phyloP scores from a whole-genome alignment of 1,284 basidiomycete genomes.

The Vanrija pseudolonga region DNA sequence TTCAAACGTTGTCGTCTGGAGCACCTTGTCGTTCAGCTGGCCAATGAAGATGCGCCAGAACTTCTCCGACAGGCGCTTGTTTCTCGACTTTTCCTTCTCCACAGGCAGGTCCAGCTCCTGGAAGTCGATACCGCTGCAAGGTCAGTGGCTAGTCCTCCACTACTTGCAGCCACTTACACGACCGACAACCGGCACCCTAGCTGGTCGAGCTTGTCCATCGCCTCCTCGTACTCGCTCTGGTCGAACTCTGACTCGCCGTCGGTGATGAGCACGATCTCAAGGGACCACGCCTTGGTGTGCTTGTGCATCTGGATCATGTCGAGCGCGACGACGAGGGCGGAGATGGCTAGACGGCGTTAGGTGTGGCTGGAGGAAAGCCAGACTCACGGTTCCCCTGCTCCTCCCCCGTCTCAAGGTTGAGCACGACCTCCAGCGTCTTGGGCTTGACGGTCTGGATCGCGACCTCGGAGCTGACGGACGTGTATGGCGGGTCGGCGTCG shows the following conservation, averaged over 20 bases:
- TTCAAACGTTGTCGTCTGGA: constrained; percentile 46
- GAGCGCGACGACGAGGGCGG: constrained; percentile 78
- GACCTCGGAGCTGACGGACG: constrained; percentile 72
- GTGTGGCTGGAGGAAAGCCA: background rate
- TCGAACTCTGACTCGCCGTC: constrained; percentile 57
- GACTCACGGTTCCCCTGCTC: constrained; percentile 41
- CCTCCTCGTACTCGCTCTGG: constrained; percentile 61
- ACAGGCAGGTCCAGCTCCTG: constrained; percentile 24
- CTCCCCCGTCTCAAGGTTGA: constrained; percentile 58
- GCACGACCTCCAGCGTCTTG: constrained; percentile 67
- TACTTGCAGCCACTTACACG: constrained; percentile 29
- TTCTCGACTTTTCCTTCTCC: constrained; percentile 35
- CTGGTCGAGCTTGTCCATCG: constrained; percentile 62
- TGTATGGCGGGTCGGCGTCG: constrained; percentile 55
- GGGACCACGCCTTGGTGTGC: constrained; percentile 73
- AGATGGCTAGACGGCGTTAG: constrained; percentile 61
- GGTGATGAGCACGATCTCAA: constrained; percentile 73
- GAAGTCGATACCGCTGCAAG: constrained; percentile 39
- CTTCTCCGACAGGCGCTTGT: constrained; percentile 65
- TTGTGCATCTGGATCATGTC: constrained; percentile 57
- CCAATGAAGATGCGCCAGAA: constrained; percentile 60
- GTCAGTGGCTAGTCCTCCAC: background rate
- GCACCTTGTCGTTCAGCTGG: constrained; percentile 52
- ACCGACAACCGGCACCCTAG: constrained; percentile 64
- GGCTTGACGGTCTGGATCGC: constrained; percentile 72